Percentiles rank a stretch among this genome's conserved stretches.
Evolutionary conservation across 805 yeast genomes (phyloP).

Genomic region (Tetrapisispora phaffii): DNA sequence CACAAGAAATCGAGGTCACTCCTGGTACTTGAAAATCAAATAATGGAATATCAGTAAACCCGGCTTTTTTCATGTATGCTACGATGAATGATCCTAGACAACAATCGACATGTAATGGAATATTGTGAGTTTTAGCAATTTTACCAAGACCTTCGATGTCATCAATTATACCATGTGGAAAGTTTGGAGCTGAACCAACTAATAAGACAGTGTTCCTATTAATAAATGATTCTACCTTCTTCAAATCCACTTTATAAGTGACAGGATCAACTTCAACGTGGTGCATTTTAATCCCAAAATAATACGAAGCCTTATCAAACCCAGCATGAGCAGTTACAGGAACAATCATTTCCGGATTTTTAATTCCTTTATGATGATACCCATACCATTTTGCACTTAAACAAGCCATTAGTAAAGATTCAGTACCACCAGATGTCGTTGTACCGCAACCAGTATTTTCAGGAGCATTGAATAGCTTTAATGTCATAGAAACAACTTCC

Average conservation of each 20-base stretch:
- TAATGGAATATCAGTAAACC: slow-evolving; percentile 33
- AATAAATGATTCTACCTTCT: slow-evolving; percentile 52
- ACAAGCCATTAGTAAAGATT: slow-evolving; percentile 77
- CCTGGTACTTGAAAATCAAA: slow-evolving; percentile 85
- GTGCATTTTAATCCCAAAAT: slow-evolving; percentile 76
- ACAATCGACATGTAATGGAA: slow-evolving; percentile 92
- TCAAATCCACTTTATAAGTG: slow-evolving; percentile 57
- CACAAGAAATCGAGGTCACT: slow-evolving; percentile 98
- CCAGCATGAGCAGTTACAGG: slow-evolving; percentile 93
- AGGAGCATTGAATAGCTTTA: slow-evolving; percentile 75
- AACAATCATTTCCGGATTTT: slow-evolving; percentile 75
- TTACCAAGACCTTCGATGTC: slow-evolving; percentile 66
- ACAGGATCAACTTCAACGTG: slow-evolving; percentile 67
- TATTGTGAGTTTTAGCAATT: slow-evolving; percentile 48
- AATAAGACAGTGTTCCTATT: slow-evolving; percentile 72
- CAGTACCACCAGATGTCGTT: slow-evolving; percentile 92
- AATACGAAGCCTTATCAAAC: slow-evolving; percentile 82
- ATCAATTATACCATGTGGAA: slow-evolving; percentile 93
- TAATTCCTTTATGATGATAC: slow-evolving; percentile 44
- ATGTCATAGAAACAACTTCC: slow-evolving; percentile 87
- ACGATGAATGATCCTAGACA: slow-evolving; percentile 90
- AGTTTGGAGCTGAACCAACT: slow-evolving; percentile 93
- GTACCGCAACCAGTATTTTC: slow-evolving; percentile 53
- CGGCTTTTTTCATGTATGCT: slow-evolving; percentile 63
- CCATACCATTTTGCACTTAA: slow-evolving; percentile 81